Evolutionary conservation across 2,329 filamentous ascomycete species (phyloP).

Genomic region (Trichoderma sp.): DNA sequence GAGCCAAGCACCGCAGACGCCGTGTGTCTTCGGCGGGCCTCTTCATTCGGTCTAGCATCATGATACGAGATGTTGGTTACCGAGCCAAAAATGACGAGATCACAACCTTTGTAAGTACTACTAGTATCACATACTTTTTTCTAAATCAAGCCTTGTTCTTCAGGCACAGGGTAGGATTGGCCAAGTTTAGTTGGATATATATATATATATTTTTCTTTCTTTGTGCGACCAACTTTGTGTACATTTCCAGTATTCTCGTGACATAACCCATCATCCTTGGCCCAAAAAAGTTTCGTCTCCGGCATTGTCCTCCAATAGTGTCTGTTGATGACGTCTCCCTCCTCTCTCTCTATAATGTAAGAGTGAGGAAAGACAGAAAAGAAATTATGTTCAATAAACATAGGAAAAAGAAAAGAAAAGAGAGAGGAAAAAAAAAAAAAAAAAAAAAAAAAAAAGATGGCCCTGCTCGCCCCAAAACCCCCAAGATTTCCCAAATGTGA

Average conservation of each 20-base stretch:
- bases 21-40: background rate
- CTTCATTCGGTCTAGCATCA: background rate
- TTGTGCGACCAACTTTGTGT: background rate
- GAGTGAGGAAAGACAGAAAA: background rate
- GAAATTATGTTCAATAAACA: too few relatives aligned
- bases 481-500: background rate
- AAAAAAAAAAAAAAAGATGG: background rate
- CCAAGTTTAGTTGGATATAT: too few relatives aligned
- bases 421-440: background rate
- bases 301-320: background rate
- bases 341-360: background rate
- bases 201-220: background rate
- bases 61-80: background rate
- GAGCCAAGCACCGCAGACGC: background rate
- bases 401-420: background rate
- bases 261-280: background rate
- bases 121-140: background rate
- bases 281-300: background rate
- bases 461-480: background rate
- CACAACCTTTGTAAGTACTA: background rate
- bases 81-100: background rate
- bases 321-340: background rate
- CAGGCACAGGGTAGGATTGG: background rate
- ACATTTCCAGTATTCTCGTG: background rate
- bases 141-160: background rate